These are phyloP conservation scores for Amphichorda felina DNA, from an alignment of 2,329 filamentous ascomycete species.

Conservation along the genomic window DNA sequence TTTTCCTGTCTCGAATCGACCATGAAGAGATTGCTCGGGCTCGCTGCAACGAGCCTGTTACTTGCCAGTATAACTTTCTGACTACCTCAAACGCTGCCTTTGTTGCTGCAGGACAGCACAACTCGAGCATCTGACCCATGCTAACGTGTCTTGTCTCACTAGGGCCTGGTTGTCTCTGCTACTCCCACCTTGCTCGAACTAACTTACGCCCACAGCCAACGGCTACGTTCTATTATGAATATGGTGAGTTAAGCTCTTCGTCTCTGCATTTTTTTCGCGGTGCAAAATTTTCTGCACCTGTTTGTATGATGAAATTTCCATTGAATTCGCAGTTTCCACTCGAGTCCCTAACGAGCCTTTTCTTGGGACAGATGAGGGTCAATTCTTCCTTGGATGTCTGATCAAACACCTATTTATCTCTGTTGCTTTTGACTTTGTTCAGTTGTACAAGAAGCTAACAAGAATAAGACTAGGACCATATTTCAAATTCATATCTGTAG, in stretches of 20 bases:
- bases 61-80: conserved; percentile 88
- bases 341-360: conserved; percentile 54
- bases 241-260: conserved; percentile 7
- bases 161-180: too few relatives aligned
- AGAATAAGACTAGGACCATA: background rate
- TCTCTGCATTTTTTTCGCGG: conserved; percentile 7
- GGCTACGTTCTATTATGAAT: too few relatives aligned
- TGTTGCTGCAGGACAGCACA: conserved; percentile 4
- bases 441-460: conserved; percentile 2
- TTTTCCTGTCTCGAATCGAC: conserved; percentile 80
- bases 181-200: background rate
- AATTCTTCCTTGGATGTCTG: conserved; percentile 70
- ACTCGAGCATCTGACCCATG: too few relatives aligned
- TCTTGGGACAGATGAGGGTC: conserved; percentile 58
- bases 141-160: too few relatives aligned
- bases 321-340: conserved; percentile 85
- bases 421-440: conserved; percentile 4
- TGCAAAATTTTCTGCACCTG: conserved; percentile 3
- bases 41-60: conserved; percentile 57
- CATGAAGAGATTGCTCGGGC: conserved; percentile 68
- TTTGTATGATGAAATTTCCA: conserved; percentile 60
- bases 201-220: too few relatives aligned
- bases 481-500: too few relatives aligned
- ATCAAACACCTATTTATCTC: conserved; percentile 21
- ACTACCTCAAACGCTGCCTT: conserved; percentile 18